Percentiles rank a stretch among this genome's conserved stretches.
These are phyloP conservation scores for Apiospora aurea DNA, from an alignment of 2,329 filamentous ascomycete species.

Conservation along the genomic window DNA sequence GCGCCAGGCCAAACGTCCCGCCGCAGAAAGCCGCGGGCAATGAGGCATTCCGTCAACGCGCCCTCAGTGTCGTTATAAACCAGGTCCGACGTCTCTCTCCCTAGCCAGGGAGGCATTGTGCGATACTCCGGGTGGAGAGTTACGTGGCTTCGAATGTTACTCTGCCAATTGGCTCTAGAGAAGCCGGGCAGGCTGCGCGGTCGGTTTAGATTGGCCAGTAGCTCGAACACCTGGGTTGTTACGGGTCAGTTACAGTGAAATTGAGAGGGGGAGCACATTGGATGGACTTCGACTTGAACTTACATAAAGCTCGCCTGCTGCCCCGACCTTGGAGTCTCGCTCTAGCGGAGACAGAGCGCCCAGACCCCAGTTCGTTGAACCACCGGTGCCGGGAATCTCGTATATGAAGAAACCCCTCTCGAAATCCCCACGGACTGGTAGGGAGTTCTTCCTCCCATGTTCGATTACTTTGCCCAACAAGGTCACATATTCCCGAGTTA, in stretches of 20 bases:
- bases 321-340: conserved; percentile 37
- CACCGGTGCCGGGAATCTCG: background rate
- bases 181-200: conserved; percentile 44
- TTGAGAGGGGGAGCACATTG: background rate
- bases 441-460: background rate
- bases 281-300: conserved; percentile 24
- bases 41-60: conserved; percentile 44
- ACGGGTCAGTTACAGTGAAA: no score
- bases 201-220: conserved; percentile 40
- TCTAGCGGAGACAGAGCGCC: conserved; percentile 28
- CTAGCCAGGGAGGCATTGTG: conserved; percentile 48
- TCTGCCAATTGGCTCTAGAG: conserved; percentile 52
- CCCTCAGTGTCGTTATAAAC: conserved; percentile 49
- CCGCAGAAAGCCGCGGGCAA: conserved; percentile 44
- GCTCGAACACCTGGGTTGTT: conserved; percentile 49
- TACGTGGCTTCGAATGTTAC: conserved; percentile 52
- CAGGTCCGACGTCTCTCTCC: conserved; percentile 55
- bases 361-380: background rate
- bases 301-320: conserved; percentile 40
- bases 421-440: background rate
- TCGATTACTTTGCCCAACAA: background rate
- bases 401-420: background rate
- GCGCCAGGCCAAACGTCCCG: conserved; percentile 36
- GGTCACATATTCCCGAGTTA: background rate
- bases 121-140: conserved; percentile 48